Base-by-base conservation (phyloP, 306 rosid genomes). In the Myrica gale region DNA sequence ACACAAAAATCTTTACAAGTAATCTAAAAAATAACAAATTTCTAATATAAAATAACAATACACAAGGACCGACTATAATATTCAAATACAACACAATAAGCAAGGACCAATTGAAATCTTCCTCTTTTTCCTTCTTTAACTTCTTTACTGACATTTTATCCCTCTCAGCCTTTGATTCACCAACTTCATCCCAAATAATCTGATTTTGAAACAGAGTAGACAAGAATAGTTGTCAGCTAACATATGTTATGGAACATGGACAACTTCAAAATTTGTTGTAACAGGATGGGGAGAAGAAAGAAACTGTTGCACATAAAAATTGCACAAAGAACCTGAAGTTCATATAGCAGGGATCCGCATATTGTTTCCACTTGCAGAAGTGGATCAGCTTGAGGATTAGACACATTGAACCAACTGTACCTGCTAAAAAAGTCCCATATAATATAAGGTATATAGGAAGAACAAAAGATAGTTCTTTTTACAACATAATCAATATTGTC, bases 111-210 rank as follows among this genome's bases (percentile, higher is more conserved):
- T 23, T 23, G 26, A 23, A 23, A 23, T 23, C 26, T 23, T 23
- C 26, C 26, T 23, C 26, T 23, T 23, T 23, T 23, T 23, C 26
- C 26, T 23, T 23, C 26, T 23, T 23, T 23, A 23, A 23, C 26
- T 23, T 23, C 26, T 23, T 23, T 23, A 23, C 26, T 23, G 26
- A 68, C 91, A 87, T 90, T 73, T 81, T 90, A 72, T 89, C 98
- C 80, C 92, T 88, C 17, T 88, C 99, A 51, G 87, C 50, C 45
- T 89, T 89, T 26, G 93, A 50, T 83, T 96, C 99, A 39, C 99
- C 99, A 44, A 96, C 96, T 82, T 96, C 99, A 75, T 90, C 84
- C 99, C 98, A 96, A 70, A 96, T 96, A 81, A 89, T 96, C 99
- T 94, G 83, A 71, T 80, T 72, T 66, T 13, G 50, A 74, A 73